Base-by-base conservation (phyloP, 345 rosid species). In the Erysimum cheiranthoides region DNA sequence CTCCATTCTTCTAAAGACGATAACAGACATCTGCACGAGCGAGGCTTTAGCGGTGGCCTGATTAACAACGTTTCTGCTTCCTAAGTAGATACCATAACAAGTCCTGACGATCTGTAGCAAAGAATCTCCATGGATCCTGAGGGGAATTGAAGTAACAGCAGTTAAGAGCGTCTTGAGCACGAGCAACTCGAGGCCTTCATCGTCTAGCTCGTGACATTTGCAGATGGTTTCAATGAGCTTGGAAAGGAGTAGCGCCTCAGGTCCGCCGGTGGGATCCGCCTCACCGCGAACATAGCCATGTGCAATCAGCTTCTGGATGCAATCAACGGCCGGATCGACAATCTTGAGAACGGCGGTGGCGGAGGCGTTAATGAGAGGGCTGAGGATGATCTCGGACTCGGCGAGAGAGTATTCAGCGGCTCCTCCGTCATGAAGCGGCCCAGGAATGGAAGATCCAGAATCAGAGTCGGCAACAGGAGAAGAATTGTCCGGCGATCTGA, bases 21-120 rank as follows among this genome's bases (percentile, higher is more conserved):
- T 95, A 66, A 95, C 99, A 74, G 92, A 70, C 97, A 95, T 95
- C 82, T 95, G 99, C 31, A 95, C 89, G 73, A 95, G 79, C 2
- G 99, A 95, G 5, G 99, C 99, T 77, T 93, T 95, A 0, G 99
- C 98, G 0, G 99, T 95, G 2, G 94, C 92, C 79, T 95, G 97
- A 72, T 93, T 95, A 39, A 95, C 94, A 65, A 79, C 87, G 77
- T 95, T 95, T 79, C 89, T 87, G 80, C 99, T 91, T 14, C 92
- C 99, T 39, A 95, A 71, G 80, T 95, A 95, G 53, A 92, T 88
- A 75, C 94, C 99, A 51, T 95, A 95, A 52, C 97, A 95, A 68
- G 98, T 93, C 86, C 97, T 84, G 43, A 95, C 96, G 57, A 93
- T 87, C 84, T 84, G 91, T 61, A 95, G 80, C 86, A 95, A 76